Base-by-base conservation (phyloP, 2,329 filamentous ascomycete genomes). In the Hypoxylon sp. region DNA sequence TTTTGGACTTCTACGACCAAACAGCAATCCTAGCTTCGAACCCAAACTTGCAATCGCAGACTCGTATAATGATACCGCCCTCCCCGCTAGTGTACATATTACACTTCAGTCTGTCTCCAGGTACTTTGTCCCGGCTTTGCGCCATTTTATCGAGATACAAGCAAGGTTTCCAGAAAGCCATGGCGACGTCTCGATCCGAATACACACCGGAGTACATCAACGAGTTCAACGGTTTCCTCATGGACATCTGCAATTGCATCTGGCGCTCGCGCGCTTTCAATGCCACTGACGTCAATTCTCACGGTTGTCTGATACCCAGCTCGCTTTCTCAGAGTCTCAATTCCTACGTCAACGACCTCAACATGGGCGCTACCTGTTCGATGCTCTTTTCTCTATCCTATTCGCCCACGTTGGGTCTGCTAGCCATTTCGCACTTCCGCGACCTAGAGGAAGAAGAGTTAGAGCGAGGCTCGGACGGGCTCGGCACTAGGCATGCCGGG, bases 171-270 rank as follows among this genome's bases (percentile, higher is more conserved):
- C 91, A 94, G 73, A 77, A 79, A n/a, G 72, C 71, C 47, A 74
- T 73, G 67, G 53, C 58, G 3, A 65, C 57, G n/a, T 68, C 71
- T 5, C 65, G 67, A 11, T 62, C 71, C n/a, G 61, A 65, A 44
- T 90, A 89, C 64, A 82, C 87, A 26, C 81, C 85, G 43, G 78
- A 81, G 30, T 86, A 90, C 58, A 85, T 93, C 41, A 86, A 87
- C 67, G 79, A 84, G 22, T 94, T 95, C 79, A 97, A 97, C 74
- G 90, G 90, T 20, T 93, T 91, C 74, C 84, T 96, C 30, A 94
- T 95, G 87, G 93, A 97, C 73, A 85, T 93, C 30, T 94, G 92
- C 80, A 96, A 96, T 74, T 87, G 91, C 52, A 76, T 95, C 48
- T 96, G 92, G 92, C 86, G 92, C 7, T 86, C 87, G 20, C 86